Percentiles rank a stretch among this genome's conserved stretches.
phyloP scores from a whole-genome alignment of 2,329 filamentous ascomycete genomes.

The Berkeleyomyces rouxiae region DNA sequence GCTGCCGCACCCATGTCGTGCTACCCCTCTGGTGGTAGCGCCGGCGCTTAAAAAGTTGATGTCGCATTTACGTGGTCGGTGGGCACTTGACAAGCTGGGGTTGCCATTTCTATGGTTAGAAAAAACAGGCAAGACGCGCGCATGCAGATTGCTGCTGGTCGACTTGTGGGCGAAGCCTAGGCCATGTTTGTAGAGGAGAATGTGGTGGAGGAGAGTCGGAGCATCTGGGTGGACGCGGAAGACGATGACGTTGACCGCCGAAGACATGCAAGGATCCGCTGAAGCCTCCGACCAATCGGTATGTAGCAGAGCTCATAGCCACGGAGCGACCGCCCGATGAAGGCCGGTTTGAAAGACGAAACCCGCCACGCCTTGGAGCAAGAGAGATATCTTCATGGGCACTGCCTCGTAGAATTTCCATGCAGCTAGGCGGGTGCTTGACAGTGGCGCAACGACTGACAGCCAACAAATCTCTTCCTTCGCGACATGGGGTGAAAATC shows the following conservation, averaged over 20 bases:
- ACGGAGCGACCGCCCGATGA: no score
- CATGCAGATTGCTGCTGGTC: background rate
- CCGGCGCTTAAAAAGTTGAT: conserved; percentile 1
- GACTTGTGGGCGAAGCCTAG: background rate
- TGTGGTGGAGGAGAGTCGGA: background rate
- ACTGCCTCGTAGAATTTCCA: background rate
- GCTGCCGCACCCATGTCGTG: conserved; percentile 2
- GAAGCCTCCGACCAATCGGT: no score
- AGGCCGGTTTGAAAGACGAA: background rate
- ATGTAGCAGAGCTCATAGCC: no score
- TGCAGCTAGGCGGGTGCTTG: background rate
- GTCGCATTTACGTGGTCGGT: background rate
- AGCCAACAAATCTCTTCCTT: background rate
- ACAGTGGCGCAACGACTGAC: background rate
- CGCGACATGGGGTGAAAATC: background rate
- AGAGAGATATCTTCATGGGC: background rate
- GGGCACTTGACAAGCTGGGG: background rate
- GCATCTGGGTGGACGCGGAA: background rate
- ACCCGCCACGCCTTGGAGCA: background rate
- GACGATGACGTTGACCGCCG: no score
- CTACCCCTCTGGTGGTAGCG: background rate
- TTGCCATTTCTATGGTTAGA: background rate
- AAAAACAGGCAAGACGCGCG: background rate
- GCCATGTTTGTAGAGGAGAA: no score
- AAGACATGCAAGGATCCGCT: no score